Evolutionary conservation across 2,329 filamentous ascomycete species (phyloP), one percentile per base, ranked within the genome.

Genomic region (Pseudogymnoascus pannorum): DNA sequence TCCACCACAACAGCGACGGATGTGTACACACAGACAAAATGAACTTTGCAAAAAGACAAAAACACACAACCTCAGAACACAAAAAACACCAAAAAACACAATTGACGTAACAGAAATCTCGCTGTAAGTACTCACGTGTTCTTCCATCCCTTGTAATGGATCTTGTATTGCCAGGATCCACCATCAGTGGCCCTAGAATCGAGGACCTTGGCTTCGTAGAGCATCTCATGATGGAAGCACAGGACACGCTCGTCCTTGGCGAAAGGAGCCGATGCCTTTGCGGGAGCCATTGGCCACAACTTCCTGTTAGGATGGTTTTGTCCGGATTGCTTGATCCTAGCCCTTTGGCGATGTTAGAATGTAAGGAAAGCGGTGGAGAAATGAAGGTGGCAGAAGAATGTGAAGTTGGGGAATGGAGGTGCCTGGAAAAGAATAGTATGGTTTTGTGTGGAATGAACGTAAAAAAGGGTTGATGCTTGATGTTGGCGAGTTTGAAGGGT

Each of bases 61-160:
- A 42, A 20, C 2, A 11, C 38, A 42, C 38, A 12, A 42, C 38
- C 20, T 20, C 7, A 42, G 4, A 11, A 42, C 18, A 42, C 16
- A 20, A 20, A 7, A 42, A 42, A 9, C 11, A 22, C 18, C n/a
- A n/a, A 42, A 42, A 42, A 42, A 12, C 38, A 40, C 38, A 42
- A 42, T 22, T 22, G 38, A 42, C 38, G 22, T 9, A 42, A 42
- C 38, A 5, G 38, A 42, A 22, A 42, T 42, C 38, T 42, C 38
- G 18, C 38, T 9, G 14, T 22, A 20, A 9, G 38, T 42, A 86
- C 86, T 77, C 78, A 89, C 82, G 92, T 97, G 75, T 93, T 92
- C 81, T 99, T 99, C 94, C 94, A 99, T 71, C 94, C 94, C 76
- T 97, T 97, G 79, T 99, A 99, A 76, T 99, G 94, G 61, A 99